phyloP scores from a whole-genome alignment of 2,329 filamentous ascomycete species.

The Fusarium foetens region DNA sequence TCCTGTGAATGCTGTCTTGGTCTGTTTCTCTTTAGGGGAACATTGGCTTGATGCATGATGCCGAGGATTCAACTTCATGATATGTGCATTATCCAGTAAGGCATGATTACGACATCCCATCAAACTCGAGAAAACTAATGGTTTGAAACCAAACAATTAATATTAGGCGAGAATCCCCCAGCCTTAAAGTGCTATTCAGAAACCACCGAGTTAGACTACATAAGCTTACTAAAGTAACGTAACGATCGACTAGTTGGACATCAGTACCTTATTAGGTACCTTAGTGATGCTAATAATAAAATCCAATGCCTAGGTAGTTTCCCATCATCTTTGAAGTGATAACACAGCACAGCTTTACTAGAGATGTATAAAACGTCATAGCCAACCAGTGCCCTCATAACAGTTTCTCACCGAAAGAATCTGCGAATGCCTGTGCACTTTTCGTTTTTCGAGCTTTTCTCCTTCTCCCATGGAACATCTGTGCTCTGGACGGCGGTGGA shows the following conservation, averaged over 20 bases:
- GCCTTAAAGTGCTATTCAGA: background rate
- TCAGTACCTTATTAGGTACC: background rate
- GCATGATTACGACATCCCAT: background rate
- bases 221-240: background rate
- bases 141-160: background rate
- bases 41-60: conserved; percentile 4
- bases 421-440: conserved; percentile 54
- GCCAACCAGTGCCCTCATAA: background rate
- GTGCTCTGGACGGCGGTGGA: conserved; percentile 36
- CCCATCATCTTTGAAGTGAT: background rate
- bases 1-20: background rate
- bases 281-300: background rate
- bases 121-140: background rate
- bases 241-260: background rate
- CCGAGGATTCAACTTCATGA: conserved; percentile 9
- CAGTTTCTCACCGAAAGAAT: conserved; percentile 54
- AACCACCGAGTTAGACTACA: background rate
- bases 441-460: conserved; percentile 18
- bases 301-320: background rate
- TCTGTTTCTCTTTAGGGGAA: background rate
- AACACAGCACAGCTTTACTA: background rate
- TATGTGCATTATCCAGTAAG: background rate
- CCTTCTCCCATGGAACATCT: conserved; percentile 51
- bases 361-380: conserved; percentile 6
- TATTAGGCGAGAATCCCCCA: background rate